Evolutionary conservation across 2,329 filamentous ascomycete species (phyloP).

Genomic region (Epicoccum nigrum): DNA sequence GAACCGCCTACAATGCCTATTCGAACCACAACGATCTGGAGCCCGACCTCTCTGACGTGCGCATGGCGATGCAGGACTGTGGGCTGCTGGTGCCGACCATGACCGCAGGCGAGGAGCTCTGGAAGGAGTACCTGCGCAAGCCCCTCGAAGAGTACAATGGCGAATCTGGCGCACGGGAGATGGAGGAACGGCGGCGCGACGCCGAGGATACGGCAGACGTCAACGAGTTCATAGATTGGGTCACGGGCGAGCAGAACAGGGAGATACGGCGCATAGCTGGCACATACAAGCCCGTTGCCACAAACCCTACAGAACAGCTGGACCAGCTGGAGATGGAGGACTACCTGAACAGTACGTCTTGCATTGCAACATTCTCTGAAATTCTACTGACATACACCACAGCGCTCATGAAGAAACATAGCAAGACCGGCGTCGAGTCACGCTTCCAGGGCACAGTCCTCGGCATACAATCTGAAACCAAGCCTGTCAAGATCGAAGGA

Average conservation of each 20-base stretch:
- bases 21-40: conserved; percentile 71
- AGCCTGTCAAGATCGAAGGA: conserved; percentile 78
- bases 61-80: conserved; percentile 82
- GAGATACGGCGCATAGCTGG: conserved; percentile 84
- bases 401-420: conserved; percentile 91
- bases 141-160: conserved; percentile 52
- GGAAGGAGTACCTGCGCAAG: conserved; percentile 58
- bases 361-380: neutral
- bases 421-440: conserved; percentile 84
- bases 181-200: conserved; percentile 54
- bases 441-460: conserved; percentile 85
- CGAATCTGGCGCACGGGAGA: conserved; percentile 47
- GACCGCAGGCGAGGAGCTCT: conserved; percentile 71
- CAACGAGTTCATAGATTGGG: conserved; percentile 80
- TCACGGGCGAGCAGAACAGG: conserved; percentile 72
- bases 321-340: conserved; percentile 54
- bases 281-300: conserved; percentile 55
- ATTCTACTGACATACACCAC: conserved; percentile 21
- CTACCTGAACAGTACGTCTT: conserved; percentile 51
- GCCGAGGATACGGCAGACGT: conserved; percentile 81
- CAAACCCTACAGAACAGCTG: conserved; percentile 54
- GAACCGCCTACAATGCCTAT: conserved; percentile 72
- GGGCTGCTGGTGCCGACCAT: conserved; percentile 75
- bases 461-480: conserved; percentile 73
- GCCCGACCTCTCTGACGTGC: conserved; percentile 75